Base-by-base conservation (phyloP, 1,139 yeast species). In the Yamadazyma trypodendri region DNA sequence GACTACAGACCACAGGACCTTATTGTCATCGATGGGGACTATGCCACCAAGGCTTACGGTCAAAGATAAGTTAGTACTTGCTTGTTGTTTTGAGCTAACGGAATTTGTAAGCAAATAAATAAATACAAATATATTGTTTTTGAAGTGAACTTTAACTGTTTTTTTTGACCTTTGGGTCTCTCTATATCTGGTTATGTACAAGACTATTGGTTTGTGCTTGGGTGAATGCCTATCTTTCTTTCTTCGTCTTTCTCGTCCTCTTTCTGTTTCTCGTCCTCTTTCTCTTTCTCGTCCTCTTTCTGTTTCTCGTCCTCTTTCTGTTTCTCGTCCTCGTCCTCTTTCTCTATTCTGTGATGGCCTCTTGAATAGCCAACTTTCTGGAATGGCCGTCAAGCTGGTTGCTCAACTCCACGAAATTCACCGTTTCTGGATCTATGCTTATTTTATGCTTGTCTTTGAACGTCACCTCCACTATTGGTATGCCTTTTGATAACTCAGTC, bases 381-480 rank as follows among this genome's bases (percentile, higher is more conserved):
- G 90, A 83, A 54, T 84, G 90, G 40, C 80, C 65, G 54, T 84
- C 85, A 43, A 84, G 77, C 49, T 68, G 59, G 31, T 75, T 77
- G 7, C 73, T 61, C 39, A 84, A 61, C 47, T 83, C 90, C 22
- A 62, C 70, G 46, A 80, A 72, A 11, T 58, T 64, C 55, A 76
- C 61, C 2, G 56, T 55, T 3, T 70, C 60, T 3, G 96, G 96
- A 55, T 88, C 86, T 5, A 80, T 78, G 39, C 74, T 74, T 65
- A 88, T 65, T 6, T 72, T 73, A 41, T 79, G 77, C 52, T 90
- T 92, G 61, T 90, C 97, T 61, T 85, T 86, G 65, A 77, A 90
- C 1, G 83, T 79, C 13, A 90, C 95, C 46, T 80, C 74, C 27
- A 90, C 77, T 24, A 71, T 54, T 16, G 96, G 88, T 37, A 60